Conservation (phyloP, 1,284 basidiomycete genomes). For the Cystobasidiaceae sp. region DNA sequence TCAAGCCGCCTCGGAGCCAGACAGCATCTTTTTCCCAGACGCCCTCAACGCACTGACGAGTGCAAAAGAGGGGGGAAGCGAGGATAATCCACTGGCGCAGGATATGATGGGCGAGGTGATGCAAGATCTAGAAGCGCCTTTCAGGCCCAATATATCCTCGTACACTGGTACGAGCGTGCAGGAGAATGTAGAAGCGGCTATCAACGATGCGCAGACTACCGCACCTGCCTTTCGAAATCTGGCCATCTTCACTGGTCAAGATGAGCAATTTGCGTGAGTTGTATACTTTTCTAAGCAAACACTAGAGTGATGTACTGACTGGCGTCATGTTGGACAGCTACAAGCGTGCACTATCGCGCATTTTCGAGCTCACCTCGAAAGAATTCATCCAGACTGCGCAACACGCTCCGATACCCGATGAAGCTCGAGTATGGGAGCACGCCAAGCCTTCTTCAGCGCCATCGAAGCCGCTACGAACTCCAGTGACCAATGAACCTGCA, state of each 20-base stretch:
- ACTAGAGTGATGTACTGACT: conserved; percentile 51
- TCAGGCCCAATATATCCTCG: conserved; percentile 40
- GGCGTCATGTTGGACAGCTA: conserved; percentile 29
- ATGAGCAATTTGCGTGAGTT: conserved; percentile 31
- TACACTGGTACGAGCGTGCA: conserved; percentile 33
- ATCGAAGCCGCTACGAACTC: neutral
- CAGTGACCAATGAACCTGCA: neutral
- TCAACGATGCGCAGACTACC: conserved; percentile 29
- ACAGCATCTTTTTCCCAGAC: conserved; percentile 48
- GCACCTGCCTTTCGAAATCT: conserved; percentile 50
- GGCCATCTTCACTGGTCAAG: conserved; percentile 60
- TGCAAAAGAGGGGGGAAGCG: neutral
- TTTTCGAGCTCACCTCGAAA: conserved; percentile 61
- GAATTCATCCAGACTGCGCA: conserved; percentile 47
- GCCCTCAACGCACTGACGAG: conserved; percentile 25
- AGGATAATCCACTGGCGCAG: conserved; percentile 36
- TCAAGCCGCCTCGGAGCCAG: conserved; percentile 46
- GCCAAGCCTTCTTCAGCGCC: neutral
- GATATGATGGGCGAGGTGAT: conserved; percentile 42
- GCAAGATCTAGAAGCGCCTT: conserved; percentile 42
- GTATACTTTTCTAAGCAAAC: no score
- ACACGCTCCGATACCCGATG: conserved; percentile 25
- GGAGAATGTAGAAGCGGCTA: conserved; percentile 30
- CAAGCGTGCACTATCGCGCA: conserved; percentile 61
- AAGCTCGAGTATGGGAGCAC: conserved; percentile 29